phyloP scores from a whole-genome alignment of 2,329 filamentous ascomycete species.

The Trichoderma sp. region DNA sequence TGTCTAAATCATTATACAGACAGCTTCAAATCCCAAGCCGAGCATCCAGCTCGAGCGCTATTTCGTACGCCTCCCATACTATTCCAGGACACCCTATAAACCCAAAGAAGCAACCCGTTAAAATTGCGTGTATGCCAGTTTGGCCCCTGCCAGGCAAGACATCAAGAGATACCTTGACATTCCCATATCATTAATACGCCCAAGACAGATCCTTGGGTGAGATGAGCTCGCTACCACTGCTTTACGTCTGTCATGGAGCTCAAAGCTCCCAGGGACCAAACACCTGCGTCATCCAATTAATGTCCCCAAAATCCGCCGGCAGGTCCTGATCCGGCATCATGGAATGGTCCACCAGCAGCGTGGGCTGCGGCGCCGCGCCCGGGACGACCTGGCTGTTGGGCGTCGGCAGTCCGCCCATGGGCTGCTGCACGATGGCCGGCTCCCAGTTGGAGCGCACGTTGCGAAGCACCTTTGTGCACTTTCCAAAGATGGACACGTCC shows the following conservation, averaged over 20 bases:
- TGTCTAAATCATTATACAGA: too few relatives aligned
- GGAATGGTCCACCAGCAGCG: conserved; percentile 7
- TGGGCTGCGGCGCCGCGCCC: conserved; percentile 25
- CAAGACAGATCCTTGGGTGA: too few relatives aligned
- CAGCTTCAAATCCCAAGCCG: too few relatives aligned
- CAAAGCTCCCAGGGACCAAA: conserved; percentile 45
- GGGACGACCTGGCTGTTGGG: conserved; percentile 35
- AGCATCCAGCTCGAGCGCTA: too few relatives aligned
- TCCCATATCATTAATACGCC: too few relatives aligned
- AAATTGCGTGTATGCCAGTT: too few relatives aligned
- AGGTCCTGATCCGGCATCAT: conserved; percentile 31
- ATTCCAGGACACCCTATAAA: too few relatives aligned
- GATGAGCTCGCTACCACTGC: too few relatives aligned
- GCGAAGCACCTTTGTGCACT: conserved; percentile 42
- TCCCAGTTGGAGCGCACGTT: conserved; percentile 43
- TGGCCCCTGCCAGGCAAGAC: too few relatives aligned
- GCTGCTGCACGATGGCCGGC: conserved; percentile 38
- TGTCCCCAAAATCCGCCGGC: conserved; percentile 40
- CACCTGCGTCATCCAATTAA: conserved; percentile 45
- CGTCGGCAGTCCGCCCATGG: conserved; percentile 37
- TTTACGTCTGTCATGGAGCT: not conserved
- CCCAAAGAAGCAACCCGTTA: too few relatives aligned
- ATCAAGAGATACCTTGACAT: too few relatives aligned
- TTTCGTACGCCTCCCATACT: too few relatives aligned
- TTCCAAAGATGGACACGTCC: conserved; percentile 38